Conservation (phyloP, 1,139 yeast genomes). For the Yamadazyma trypodendri region DNA sequence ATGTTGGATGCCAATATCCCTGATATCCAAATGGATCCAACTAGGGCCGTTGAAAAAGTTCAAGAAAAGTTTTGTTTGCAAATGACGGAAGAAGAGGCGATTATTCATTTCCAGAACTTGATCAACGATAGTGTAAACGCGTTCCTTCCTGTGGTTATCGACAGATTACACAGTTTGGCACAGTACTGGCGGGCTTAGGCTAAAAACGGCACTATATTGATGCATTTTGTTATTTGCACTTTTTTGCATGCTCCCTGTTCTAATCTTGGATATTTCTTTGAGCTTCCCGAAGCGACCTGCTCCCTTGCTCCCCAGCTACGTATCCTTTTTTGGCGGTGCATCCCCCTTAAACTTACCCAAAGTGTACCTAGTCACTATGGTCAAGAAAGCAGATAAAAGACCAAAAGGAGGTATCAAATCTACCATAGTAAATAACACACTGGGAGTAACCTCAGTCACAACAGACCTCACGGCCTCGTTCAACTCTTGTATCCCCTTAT, state of each 20-base stretch:
- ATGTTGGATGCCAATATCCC: slow-evolving; percentile 96
- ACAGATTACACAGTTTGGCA: slow-evolving; percentile 89
- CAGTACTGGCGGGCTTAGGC: slow-evolving; percentile 90
- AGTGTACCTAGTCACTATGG: slow-evolving; percentile 20
- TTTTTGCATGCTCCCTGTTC: too few relatives aligned
- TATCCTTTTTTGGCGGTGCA: not conserved
- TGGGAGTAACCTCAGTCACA: slow-evolving; percentile 49
- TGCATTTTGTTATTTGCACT: too few relatives aligned
- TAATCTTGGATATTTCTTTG: too few relatives aligned
- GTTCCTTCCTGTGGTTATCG: slow-evolving; percentile 89
- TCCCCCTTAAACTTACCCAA: slow-evolving; percentile 23
- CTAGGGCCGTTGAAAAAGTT: slow-evolving; percentile 79
- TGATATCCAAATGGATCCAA: slow-evolving; percentile 72
- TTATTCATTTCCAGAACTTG: slow-evolving; percentile 86
- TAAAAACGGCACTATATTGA: too few relatives aligned
- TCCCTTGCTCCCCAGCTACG: too few relatives aligned
- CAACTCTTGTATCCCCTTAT: slow-evolving; percentile 50
- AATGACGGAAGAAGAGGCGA: slow-evolving; percentile 94
- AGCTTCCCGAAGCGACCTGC: too few relatives aligned
- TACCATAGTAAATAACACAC: slow-evolving; percentile 53
- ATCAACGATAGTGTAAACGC: slow-evolving; percentile 95
- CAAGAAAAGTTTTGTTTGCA: slow-evolving; percentile 92
- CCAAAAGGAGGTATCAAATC: slow-evolving; percentile 60
- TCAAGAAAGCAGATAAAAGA: slow-evolving; percentile 29
- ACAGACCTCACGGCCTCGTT: slow-evolving; percentile 45